Conservation (phyloP, 1,284 basidiomycete species). For the Leccinum fuscescens region DNA sequence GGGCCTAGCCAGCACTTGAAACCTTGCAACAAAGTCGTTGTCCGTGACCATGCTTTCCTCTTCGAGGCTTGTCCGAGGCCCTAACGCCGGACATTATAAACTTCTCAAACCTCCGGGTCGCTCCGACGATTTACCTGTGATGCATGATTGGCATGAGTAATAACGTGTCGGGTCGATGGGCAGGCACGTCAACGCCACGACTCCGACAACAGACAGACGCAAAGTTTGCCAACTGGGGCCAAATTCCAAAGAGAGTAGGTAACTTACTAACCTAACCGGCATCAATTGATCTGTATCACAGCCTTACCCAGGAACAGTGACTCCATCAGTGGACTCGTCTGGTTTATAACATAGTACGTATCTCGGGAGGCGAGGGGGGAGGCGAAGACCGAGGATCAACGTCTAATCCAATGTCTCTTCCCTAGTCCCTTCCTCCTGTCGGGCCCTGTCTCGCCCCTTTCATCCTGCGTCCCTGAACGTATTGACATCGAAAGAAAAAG, state of each 20-base stretch:
- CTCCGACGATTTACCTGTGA: not conserved
- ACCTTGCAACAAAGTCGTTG: not conserved
- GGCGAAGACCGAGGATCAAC: not conserved
- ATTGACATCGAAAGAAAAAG: not conserved
- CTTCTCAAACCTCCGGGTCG: not conserved
- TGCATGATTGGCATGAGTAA: not conserved
- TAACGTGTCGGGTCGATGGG: not conserved
- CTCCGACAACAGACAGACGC: not conserved
- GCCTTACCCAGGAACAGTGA: not conserved
- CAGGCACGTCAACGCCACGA: not conserved
- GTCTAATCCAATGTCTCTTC: not conserved
- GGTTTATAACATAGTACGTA: not conserved
- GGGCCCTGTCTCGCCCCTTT: not conserved
- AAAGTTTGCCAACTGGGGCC: not conserved
- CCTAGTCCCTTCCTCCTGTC: not conserved
- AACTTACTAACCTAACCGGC: not conserved
- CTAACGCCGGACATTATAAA: not conserved
- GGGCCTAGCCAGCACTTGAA: not conserved
- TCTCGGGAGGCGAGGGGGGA: not conserved
- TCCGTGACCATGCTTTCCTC: not conserved
- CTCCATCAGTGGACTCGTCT: not conserved
- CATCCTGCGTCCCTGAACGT: not conserved
- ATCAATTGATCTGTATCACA: not conserved
- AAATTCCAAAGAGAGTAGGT: not conserved
- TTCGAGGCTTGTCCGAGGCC: not conserved